Percentiles rank a stretch among this genome's conserved stretches.
phyloP scores from a whole-genome alignment of 805 yeast genomes.

The Teunomyces pallodes region DNA sequence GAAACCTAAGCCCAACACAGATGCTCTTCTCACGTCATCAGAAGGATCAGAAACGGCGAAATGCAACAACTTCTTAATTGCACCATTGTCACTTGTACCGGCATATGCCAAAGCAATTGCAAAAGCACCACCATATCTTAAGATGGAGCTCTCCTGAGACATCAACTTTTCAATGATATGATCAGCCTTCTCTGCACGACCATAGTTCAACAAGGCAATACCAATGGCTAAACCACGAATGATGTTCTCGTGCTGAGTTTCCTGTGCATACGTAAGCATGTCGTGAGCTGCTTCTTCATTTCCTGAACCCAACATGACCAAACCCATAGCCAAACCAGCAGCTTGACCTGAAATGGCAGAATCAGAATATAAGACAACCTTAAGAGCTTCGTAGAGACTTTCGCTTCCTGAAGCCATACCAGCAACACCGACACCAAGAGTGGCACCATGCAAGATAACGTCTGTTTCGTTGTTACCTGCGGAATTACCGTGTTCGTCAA shows the following conservation, averaged over 20 bases:
- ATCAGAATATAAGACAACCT: slow-evolving; percentile 81
- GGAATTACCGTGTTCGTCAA: slow-evolving; percentile 62
- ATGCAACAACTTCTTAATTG: slow-evolving; percentile 83
- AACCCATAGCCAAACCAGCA: slow-evolving; percentile 94
- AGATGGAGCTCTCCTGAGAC: slow-evolving; percentile 71
- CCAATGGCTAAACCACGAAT: slow-evolving; percentile 92
- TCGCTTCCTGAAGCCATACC: slow-evolving; percentile 88
- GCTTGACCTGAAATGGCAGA: slow-evolving; percentile 95
- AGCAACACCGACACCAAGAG: slow-evolving; percentile 92
- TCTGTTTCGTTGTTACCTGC: slow-evolving; percentile 73
- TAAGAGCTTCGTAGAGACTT: slow-evolving; percentile 74
- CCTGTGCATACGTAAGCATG: slow-evolving; percentile 88
- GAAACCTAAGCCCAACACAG: slow-evolving; percentile 90
- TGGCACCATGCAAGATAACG: slow-evolving; percentile 91
- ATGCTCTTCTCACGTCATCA: slow-evolving; percentile 95
- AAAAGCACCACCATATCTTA: slow-evolving; percentile 95
- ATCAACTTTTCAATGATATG: slow-evolving; percentile 61
- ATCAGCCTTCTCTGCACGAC: slow-evolving; percentile 81
- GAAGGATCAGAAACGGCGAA: slow-evolving; percentile 95
- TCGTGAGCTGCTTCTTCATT: slow-evolving; percentile 64
- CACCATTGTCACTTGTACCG: slow-evolving; percentile 89
- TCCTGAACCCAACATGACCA: slow-evolving; percentile 92
- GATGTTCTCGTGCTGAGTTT: slow-evolving; percentile 93
- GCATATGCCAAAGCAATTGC: slow-evolving; percentile 94
- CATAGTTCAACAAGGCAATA: slow-evolving; percentile 81